A percentile compares a stretch with the other conserved stretches of the same genome.
Conservation (phyloP, 768 basidiomycete genomes). For the Gloeophyllum trabeum region DNA sequence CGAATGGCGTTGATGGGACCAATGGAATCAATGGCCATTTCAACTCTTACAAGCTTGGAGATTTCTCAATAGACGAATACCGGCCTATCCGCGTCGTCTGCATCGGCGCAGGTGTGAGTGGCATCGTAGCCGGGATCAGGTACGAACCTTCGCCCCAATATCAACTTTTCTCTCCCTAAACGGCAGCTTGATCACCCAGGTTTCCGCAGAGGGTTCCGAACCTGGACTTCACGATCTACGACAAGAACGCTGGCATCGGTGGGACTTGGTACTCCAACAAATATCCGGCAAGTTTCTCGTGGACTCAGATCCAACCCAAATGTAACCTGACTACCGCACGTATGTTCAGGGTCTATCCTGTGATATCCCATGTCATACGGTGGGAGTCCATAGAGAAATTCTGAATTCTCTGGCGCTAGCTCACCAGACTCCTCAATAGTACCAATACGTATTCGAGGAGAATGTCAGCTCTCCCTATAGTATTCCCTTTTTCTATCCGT, state of each 20-base stretch:
- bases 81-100: constrained; percentile 42
- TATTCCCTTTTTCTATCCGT: background rate
- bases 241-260: constrained; percentile 46
- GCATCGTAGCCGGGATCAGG: constrained; percentile 49
- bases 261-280: constrained; percentile 51
- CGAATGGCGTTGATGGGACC: no score
- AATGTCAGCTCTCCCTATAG: constrained; percentile 24
- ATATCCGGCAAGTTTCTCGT: constrained; percentile 31
- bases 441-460: constrained; percentile 46
- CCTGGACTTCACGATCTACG: constrained; percentile 44
- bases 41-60: constrained; percentile 18
- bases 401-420: no score
- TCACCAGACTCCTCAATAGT: no score
- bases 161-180: background rate
- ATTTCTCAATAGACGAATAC: constrained; percentile 39
- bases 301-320: no score
- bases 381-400: constrained; percentile 15
- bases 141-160: constrained; percentile 9
- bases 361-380: constrained; percentile 47
- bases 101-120: constrained; percentile 51
- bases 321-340: no score
- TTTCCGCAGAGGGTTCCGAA: constrained; percentile 26
- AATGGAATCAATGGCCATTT: background rate
- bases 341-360: constrained; percentile 38
- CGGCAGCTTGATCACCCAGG: background rate